Percentiles rank a stretch among this genome's conserved stretches.
Evolutionary conservation across 768 basidiomycete species (phyloP).

Genomic region (Tulasnella sp.): DNA sequence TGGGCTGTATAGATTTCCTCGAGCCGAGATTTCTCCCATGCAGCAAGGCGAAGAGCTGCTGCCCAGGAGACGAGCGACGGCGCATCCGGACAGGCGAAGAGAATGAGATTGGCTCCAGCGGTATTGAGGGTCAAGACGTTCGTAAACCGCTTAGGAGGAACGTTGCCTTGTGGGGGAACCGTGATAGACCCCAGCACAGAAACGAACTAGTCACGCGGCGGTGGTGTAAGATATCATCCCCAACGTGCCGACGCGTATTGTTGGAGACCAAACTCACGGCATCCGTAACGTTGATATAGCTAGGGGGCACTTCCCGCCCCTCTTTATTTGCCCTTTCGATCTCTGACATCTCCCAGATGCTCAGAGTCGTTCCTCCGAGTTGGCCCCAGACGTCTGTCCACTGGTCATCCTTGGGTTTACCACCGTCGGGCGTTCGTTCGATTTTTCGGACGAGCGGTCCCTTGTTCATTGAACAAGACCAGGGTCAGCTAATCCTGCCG

Average conservation of each 20-base stretch:
- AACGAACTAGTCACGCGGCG: slow-evolving; percentile 58
- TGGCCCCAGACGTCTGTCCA: slow-evolving; percentile 91
- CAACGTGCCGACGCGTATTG: too few relatives aligned
- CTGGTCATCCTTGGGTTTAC: slow-evolving; percentile 72
- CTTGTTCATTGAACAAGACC: not conserved
- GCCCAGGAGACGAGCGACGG: slow-evolving; percentile 83
- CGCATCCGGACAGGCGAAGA: slow-evolving; percentile 83
- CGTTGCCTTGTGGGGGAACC: slow-evolving; percentile 49
- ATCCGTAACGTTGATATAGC: slow-evolving; percentile 86
- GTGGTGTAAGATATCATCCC: slow-evolving; percentile 16
- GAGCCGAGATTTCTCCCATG: slow-evolving; percentile 93
- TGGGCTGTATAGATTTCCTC: slow-evolving; percentile 99
- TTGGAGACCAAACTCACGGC: slow-evolving; percentile 64
- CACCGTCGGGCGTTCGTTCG: slow-evolving; percentile 78
- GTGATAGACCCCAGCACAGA: slow-evolving; percentile 78
- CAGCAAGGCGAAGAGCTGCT: slow-evolving; percentile 81
- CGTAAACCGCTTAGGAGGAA: slow-evolving; percentile 61
- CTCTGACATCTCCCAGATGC: slow-evolving; percentile 89
- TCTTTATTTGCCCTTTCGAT: slow-evolving; percentile 81
- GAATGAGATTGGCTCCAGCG: slow-evolving; percentile 84
- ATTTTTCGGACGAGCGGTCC: slow-evolving; percentile 73
- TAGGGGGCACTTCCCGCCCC: slow-evolving; percentile 81
- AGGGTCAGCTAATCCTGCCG: slow-evolving; percentile 10
- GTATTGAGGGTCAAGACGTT: slow-evolving; percentile 92
- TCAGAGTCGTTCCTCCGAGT: slow-evolving; percentile 84